phyloP scores from a whole-genome alignment of 345 rosid species.

The Populus simonii region DNA sequence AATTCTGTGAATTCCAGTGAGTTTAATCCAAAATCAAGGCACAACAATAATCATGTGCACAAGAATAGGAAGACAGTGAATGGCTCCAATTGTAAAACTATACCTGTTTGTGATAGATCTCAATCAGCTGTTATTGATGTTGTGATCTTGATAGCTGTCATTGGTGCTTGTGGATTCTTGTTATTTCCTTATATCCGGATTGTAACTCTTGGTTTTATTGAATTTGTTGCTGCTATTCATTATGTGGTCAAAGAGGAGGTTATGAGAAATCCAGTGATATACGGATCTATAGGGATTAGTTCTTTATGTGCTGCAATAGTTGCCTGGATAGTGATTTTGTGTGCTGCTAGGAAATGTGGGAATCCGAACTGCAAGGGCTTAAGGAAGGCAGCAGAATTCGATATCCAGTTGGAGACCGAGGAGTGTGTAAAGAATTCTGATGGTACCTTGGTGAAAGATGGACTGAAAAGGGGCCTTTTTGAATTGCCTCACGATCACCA shows the following conservation, averaged over 20 bases:
- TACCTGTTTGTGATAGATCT: constrained; percentile 57
- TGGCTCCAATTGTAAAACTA: constrained; percentile 37
- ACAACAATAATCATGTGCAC: constrained; percentile 29
- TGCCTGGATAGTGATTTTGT: constrained; percentile 56
- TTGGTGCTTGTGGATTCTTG: constrained; percentile 69
- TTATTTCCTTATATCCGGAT: constrained; percentile 61
- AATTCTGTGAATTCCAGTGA: constrained; percentile 50
- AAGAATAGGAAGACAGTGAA: constrained; percentile 35
- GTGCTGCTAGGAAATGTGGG: constrained; percentile 66
- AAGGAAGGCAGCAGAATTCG: constrained; percentile 75
- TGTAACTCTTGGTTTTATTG: constrained; percentile 32
- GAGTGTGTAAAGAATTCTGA: constrained; percentile 68
- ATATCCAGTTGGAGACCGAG: constrained; percentile 89
- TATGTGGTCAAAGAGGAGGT: constrained; percentile 63
- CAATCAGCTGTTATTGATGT: constrained; percentile 75
- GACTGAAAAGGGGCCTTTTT: constrained; percentile 53
- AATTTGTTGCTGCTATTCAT: constrained; percentile 41
- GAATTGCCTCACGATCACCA: constrained; percentile 72
- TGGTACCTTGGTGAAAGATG: constrained; percentile 33
- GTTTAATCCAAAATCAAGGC: constrained; percentile 39
- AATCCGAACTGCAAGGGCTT: constrained; percentile 81
- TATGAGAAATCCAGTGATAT: constrained; percentile 54
- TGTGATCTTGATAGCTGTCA: constrained; percentile 62
- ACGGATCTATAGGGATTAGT: constrained; percentile 63
- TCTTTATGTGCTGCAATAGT: constrained; percentile 57